Evolutionary conservation across 192 early-diverging fungal species (phyloP).

Genomic region (Neocallimastix lanati): DNA sequence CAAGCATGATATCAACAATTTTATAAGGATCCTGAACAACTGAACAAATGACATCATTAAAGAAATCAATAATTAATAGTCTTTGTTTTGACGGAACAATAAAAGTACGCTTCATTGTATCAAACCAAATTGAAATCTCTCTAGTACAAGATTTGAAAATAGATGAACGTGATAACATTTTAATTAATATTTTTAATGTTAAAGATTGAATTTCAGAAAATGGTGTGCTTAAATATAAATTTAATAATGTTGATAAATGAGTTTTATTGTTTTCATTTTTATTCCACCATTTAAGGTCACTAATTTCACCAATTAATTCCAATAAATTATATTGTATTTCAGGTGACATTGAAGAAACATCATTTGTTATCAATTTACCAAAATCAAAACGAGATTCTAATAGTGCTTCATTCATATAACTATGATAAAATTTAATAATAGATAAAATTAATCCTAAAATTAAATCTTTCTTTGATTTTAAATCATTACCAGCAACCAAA

Average conservation of each 20-base stretch:
- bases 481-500: not conserved
- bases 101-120: constrained; percentile 2
- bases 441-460: constrained; percentile 31
- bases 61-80: constrained; percentile 26
- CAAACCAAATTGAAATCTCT: constrained; percentile 17
- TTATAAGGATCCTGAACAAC: constrained; percentile 36
- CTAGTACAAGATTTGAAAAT: constrained; percentile 34
- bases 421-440: constrained; percentile 48
- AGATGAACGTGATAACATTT: constrained; percentile 29
- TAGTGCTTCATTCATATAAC: constrained; percentile 38
- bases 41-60: constrained; percentile 42
- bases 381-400: constrained; percentile 52
- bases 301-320: constrained; percentile 29
- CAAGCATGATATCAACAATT: constrained; percentile 31
- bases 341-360: constrained; percentile 27
- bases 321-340: constrained; percentile 39
- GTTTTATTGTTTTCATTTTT: constrained; percentile 25
- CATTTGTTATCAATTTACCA: constrained; percentile 48
- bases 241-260: constrained; percentile 31
- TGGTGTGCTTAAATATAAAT: constrained; percentile 24
- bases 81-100: constrained; percentile 6
- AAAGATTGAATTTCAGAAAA: constrained; percentile 19
- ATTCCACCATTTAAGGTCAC: constrained; percentile 54
- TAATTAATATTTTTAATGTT: constrained; percentile 17
- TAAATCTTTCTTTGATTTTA: constrained; percentile 15